Evolutionary conservation across 352 stramenopile species (phyloP), one percentile per base, ranked within the genome.

Genomic region (Plasmopara muralis): DNA sequence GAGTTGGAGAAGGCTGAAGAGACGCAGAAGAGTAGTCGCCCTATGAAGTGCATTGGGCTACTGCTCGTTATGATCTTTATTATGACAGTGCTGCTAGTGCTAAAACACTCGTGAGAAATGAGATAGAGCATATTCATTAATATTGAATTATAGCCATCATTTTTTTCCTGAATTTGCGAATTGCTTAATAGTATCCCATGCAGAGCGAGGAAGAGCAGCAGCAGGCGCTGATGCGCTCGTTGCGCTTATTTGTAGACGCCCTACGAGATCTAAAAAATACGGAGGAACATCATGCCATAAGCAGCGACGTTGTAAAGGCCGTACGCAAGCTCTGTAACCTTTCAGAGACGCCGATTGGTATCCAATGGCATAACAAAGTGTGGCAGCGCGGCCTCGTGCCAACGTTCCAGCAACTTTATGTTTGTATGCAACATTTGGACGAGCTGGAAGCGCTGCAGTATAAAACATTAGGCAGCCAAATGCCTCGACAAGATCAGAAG

Each of bases 1-100:
- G 95, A 99, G 72, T 77, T 99, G 31, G 95, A 99, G 63, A 97
- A 97, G 60, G 97, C 97, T n/a, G 97, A 99, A 66, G 88, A 97
- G 64, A 95, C 95, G 57, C 96, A 99, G 77, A 99, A 99, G 70
- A 98, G 83, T 60, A 96, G 87, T 20, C 80, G 97, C 13, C 95
- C 97, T 15, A 94, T 98, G 80, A 96, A 96, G 62, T 97, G 89
- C 64, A 98, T 98, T 56, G 83, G 74, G 2, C 58, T 97, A 41
- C 75, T 98, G 25, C 72, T 97, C 25, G 67, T 95, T 31, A 72
- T 97, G 56, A 97, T 98, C 67, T 89, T 93, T 54, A 65, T 97
- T 57, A 97, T 98, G 84, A 87, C 93, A 34, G 67, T 89, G 47
- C 74, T 97, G 47, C 75, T 98, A 47, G 77, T 97, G 53, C 70